Conservation (phyloP, 441 rosid genomes). For the Pelargonium cotyledonis region DNA sequence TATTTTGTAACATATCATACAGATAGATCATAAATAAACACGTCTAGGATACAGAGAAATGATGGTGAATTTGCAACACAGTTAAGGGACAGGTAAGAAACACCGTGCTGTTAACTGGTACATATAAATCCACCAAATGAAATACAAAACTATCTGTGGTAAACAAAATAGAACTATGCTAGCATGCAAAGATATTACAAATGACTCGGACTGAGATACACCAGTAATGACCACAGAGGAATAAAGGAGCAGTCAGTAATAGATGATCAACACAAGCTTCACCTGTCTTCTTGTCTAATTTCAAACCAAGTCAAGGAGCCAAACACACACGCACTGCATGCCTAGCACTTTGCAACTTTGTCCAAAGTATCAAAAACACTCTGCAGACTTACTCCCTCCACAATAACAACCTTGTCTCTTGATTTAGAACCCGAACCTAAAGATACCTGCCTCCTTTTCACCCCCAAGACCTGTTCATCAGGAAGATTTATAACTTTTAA, state of each 20-base stretch:
- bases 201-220: background rate
- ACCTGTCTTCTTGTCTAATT: background rate
- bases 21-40: too few species aligned
- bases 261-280: background rate
- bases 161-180: too few species aligned
- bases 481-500: constrained; percentile 3
- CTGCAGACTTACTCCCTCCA: constrained; percentile 54
- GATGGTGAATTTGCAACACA: too few species aligned
- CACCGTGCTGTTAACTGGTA: too few species aligned
- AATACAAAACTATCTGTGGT: too few species aligned
- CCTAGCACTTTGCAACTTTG: constrained; percentile 34
- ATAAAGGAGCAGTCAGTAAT: background rate
- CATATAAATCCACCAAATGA: too few species aligned
- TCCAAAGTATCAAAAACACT: constrained; percentile 52
- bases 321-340: background rate
- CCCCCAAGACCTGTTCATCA: constrained; percentile 58
- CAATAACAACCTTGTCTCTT: constrained; percentile 78
- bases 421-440: constrained; percentile 80
- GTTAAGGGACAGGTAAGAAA: too few species aligned
- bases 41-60: too few species aligned
- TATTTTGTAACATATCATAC: too few species aligned
- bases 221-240: background rate
- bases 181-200: too few species aligned
- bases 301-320: background rate
- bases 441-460: constrained; percentile 78